Evolutionary conservation across 768 basidiomycete genomes (phyloP), one percentile per base, ranked within the genome.

Genomic region (Boletus eberwhitei): DNA sequence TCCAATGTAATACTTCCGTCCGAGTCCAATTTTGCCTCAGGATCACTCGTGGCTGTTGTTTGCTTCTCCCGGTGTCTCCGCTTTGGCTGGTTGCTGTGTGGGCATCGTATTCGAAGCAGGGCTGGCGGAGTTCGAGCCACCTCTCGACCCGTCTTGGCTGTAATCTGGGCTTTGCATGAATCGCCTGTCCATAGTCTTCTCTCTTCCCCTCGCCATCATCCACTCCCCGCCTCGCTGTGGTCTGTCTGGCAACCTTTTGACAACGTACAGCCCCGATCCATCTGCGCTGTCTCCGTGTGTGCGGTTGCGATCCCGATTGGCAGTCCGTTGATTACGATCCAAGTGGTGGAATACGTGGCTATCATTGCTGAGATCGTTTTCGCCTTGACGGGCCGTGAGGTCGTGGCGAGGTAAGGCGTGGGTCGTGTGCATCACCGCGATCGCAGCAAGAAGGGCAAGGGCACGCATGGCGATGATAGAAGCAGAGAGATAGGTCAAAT

Each of bases 301-400:
- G 35, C 35, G 55, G 19, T 55, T 50, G 40, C 49, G 63, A 39
- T 58, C 49, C 8, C 39, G 56, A 51, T 49, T 49, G 52, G 64
- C 63, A 8, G 65, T 68, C 21, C 54, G 58, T 37, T 52, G 70
- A 49, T 67, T 71, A 16, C 60, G 70, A 48, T 71, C 69, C 44
- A 69, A 32, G 50, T 71, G 67, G 19, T 69, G 67, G 52, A 69
- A 67, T 26, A 64, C 24, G 42, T 69, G 57, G 21, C 47, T 59
- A 26, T 64, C 58, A 52, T 65, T 56, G 26, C 48, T 50, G 52
- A 61, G 54, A 39, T 66, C 55, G 58, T 57, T 26, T 39, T 49
- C 56, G 46, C 35, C 54, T 24, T 53, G 52, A 39, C 54, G 59
- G 21, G 50, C 53, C 50, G 55, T 40, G 50, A 70, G 62, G 70